These are phyloP conservation scores for Coemansia sp. DNA, from an alignment of 192 early-diverging fungal species.

Conservation along the genomic window DNA sequence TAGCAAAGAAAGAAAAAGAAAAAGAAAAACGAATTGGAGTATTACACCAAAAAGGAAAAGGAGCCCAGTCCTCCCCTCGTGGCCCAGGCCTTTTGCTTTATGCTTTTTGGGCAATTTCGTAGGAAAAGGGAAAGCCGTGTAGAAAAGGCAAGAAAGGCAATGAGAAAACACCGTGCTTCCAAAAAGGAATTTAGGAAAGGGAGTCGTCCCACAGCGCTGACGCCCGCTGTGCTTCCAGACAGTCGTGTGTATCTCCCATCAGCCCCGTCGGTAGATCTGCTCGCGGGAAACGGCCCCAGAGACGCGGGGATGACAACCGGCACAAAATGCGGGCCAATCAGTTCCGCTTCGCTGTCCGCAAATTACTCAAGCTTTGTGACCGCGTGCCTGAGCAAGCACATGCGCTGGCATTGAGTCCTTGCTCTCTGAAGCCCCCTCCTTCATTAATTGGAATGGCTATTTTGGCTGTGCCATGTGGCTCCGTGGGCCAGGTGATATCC, in stretches of 20 bases:
- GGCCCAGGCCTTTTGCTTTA: constrained; percentile 1
- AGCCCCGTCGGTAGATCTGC: background rate
- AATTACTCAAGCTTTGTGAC: background rate
- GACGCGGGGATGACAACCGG: background rate
- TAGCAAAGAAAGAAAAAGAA: background rate
- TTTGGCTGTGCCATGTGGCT: background rate
- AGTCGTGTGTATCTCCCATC: background rate
- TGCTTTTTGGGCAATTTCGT: background rate
- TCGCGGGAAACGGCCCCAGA: background rate
- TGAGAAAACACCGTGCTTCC: background rate
- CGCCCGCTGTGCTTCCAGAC: background rate
- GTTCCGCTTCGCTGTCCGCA: background rate
- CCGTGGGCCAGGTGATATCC: background rate
- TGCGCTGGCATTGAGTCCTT: background rate
- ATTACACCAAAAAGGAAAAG: background rate
- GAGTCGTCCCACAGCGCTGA: background rate
- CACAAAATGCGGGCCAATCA: background rate
- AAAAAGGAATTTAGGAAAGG: background rate
- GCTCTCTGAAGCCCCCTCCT: background rate
- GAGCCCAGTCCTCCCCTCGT: background rate
- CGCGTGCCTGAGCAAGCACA: background rate
- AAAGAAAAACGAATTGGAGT: background rate
- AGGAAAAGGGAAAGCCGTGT: background rate
- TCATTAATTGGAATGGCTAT: background rate
- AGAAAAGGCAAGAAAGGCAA: background rate